Evolutionary conservation across 257 asterid genomes (phyloP), one percentile per base, ranked within the genome.

Genomic region (Solanum acaule): DNA sequence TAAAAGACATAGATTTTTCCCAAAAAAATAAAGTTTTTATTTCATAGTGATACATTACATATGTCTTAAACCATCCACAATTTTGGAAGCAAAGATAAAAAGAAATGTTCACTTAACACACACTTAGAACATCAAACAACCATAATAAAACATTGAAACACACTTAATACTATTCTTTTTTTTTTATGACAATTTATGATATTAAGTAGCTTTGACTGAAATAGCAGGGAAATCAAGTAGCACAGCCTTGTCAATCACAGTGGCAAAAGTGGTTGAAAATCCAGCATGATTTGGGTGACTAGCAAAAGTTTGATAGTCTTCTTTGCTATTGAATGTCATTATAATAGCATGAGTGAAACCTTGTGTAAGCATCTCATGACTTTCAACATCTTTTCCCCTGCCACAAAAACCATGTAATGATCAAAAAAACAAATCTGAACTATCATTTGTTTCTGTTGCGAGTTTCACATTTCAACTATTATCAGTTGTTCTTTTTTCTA

Each of bases 381-480:
- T 96, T 87, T 96, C 99, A 18, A 75, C 87, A 81, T 97, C 99
- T 29, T 93, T n/a, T 72, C 98, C 99, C 99, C 99, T 97, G 91
- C 63, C 44, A 34, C 75, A 44, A 85, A 14, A 81, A 46, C 68
- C 16, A 27, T 1, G 20, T 29, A 15, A 81, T 29, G 38, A 16
- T 18, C 12, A 65, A 65, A 6, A 31, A 70, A 67, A 27, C 38
- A 70, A 0, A 70, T 65, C 0, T 11, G 73, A n/a, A 65, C 73
- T 25, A 11, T 70, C 22, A 13, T 12, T 52, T 18, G 0, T 16
- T 52, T 52, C 2, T 52, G 2, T 52, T 18, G 2, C n/a, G 10
- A 52, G n/a, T 52, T 52, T 52, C 63, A 52, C 63, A 52, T 52
- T 0, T 52, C 0, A 67, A 27, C 34, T 67, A 13, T n/a, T 25